Percentiles rank a stretch among this genome's conserved stretches.
phyloP scores from a whole-genome alignment of 129 eudicot species.

The Chrysanthemum lavandulifolium region DNA sequence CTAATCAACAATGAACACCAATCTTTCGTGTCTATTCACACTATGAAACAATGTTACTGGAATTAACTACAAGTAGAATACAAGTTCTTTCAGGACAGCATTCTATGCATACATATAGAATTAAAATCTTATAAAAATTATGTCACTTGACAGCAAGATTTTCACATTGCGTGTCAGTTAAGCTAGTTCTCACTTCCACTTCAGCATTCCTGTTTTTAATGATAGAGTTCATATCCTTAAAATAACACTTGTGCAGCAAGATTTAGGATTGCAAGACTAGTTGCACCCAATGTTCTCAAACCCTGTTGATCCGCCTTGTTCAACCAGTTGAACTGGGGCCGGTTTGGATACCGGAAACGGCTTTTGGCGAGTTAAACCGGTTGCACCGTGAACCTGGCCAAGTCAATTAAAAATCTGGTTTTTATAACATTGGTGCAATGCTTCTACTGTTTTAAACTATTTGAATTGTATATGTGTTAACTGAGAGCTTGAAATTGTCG shows the following conservation, averaged over 20 bases:
- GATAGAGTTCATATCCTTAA: conserved; percentile 9
- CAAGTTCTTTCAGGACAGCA: neutral
- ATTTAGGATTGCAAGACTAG: too few species aligned
- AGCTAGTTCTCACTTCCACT: neutral
- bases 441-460: too few species aligned
- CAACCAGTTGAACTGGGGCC: too few species aligned
- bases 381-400: too few species aligned
- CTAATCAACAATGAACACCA: neutral
- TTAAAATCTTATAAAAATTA: neutral
- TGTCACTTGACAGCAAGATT: neutral
- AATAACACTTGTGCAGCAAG: neutral
- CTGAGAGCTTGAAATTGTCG: too few species aligned
- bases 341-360: too few species aligned
- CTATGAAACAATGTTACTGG: neutral
- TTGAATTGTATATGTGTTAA: too few species aligned
- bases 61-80: neutral
- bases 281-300: too few species aligned
- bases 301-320: neutral
- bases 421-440: too few species aligned
- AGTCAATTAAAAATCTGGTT: too few species aligned
- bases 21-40: neutral
- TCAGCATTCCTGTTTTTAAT: neutral
- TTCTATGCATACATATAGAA: neutral
- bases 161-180: neutral
- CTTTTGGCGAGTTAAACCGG: neutral